Evolutionary conservation across 1,284 basidiomycete species (phyloP).

Genomic region (Cryptococcus sp.): DNA sequence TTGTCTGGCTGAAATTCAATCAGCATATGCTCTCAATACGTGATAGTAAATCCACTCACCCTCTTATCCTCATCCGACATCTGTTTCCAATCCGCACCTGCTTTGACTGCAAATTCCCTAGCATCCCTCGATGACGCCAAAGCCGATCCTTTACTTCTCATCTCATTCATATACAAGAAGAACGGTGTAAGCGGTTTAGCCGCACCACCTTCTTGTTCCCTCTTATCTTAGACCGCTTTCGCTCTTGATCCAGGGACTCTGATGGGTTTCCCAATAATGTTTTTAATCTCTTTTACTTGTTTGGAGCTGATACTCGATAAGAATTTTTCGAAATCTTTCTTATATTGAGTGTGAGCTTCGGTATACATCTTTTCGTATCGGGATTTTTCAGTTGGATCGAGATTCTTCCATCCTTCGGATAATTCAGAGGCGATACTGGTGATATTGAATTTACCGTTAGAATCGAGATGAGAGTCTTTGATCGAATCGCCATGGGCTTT

Average conservation of each 20-base stretch:
- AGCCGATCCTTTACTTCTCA: slow-evolving; percentile 6
- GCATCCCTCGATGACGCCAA: slow-evolving; percentile 4
- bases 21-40: too few relatives aligned
- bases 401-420: slow-evolving; percentile 17
- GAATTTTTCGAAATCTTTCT: slow-evolving; percentile 23
- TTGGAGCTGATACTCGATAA: slow-evolving; percentile 20
- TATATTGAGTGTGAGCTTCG: slow-evolving; percentile 1
- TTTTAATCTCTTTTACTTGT: slow-evolving; percentile 18
- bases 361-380: slow-evolving; percentile 3
- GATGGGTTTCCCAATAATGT: slow-evolving; percentile 22
- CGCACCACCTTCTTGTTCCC: slow-evolving; percentile 21
- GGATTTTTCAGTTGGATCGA: slow-evolving; percentile 5
- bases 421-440: slow-evolving; percentile 7
- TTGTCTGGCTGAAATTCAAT: too few relatives aligned
- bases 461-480: background rate
- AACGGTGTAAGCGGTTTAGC: slow-evolving; percentile 26
- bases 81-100: slow-evolving; percentile 26
- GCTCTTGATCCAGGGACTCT: slow-evolving; percentile 19
- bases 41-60: slow-evolving; percentile 16
- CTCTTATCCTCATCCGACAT: slow-evolving; percentile 27
- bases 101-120: slow-evolving; percentile 14
- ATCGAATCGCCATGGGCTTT: slow-evolving; percentile 6
- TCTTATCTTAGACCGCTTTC: slow-evolving; percentile 5
- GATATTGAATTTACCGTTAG: slow-evolving; percentile 18
- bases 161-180: slow-evolving; percentile 23